Evolutionary conservation across 257 asterid genomes (phyloP).

Genomic region (Fraxinus quadrangulata): DNA sequence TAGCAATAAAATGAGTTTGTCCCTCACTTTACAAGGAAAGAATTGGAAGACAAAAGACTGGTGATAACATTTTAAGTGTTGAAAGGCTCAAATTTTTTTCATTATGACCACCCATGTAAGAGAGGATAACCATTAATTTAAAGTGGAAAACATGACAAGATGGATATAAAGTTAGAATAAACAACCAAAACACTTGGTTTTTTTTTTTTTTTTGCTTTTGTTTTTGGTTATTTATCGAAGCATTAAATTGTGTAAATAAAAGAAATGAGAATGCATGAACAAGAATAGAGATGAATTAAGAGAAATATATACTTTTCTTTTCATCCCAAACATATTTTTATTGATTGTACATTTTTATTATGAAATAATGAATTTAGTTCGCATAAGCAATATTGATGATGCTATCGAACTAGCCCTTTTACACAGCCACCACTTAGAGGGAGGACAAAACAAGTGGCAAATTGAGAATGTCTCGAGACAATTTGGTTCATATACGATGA

Average conservation of each 20-base stretch:
- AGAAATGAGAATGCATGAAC: too few relatives aligned
- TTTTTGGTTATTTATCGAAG: not conserved
- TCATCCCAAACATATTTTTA: not conserved
- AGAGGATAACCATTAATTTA: conserved; percentile 35
- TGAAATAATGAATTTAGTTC: too few relatives aligned
- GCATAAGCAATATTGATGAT: too few relatives aligned
- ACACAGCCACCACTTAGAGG: not conserved
- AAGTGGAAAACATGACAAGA: conserved; percentile 55
- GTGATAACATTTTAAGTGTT: conserved; percentile 15
- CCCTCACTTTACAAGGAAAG: conserved; percentile 55
- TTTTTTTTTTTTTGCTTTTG: not conserved
- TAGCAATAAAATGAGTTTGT: conserved; percentile 48
- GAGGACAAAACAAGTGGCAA: not conserved
- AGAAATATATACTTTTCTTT: not conserved
- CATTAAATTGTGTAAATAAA: not conserved
- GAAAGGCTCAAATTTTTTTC: conserved; percentile 23
- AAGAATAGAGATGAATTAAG: not conserved
- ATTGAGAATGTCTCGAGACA: not conserved
- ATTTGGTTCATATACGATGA: not conserved
- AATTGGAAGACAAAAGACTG: conserved; percentile 37
- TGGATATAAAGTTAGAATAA: conserved; percentile 40
- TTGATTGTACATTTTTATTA: not conserved
- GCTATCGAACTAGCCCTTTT: too few relatives aligned
- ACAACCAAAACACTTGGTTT: not conserved
- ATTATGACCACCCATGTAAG: conserved; percentile 39